Evolutionary conservation across 805 yeast species (phyloP).

Genomic region (Saccharomycopsis vini): DNA sequence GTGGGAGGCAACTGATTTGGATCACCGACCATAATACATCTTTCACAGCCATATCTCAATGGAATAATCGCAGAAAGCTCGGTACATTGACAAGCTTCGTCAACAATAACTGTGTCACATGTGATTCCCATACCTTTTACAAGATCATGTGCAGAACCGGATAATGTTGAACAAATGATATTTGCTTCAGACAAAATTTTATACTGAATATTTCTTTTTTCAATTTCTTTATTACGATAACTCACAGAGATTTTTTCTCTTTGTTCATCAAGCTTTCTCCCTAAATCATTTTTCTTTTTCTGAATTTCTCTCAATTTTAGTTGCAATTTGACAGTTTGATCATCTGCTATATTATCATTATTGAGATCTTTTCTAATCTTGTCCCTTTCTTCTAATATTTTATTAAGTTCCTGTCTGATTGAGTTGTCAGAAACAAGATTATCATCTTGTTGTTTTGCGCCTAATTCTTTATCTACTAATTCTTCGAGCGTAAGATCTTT

Average conservation of each 20-base stretch:
- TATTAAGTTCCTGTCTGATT: constrained; percentile 41
- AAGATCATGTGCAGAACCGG: constrained; percentile 90
- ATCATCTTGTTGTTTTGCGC: constrained; percentile 30
- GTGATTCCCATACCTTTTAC: constrained; percentile 63
- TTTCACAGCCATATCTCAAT: constrained; percentile 77
- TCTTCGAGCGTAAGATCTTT: constrained; percentile 81
- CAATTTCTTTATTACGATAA: constrained; percentile 67
- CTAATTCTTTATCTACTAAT: constrained; percentile 56
- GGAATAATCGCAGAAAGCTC: constrained; percentile 90
- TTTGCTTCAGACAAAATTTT: constrained; percentile 66
- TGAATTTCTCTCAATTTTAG: constrained; percentile 46
- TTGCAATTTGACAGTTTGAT: constrained; percentile 38
- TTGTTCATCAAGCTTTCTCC: constrained; percentile 65
- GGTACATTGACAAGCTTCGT: constrained; percentile 97
- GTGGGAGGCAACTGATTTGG: constrained; percentile 98
- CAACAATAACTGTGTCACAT: constrained; percentile 87
- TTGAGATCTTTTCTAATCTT: constrained; percentile 35
- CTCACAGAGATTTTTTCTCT: constrained; percentile 66
- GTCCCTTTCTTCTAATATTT: constrained; percentile 51
- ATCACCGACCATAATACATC: constrained; percentile 96
- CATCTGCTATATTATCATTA: constrained; percentile 29
- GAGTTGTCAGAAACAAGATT: constrained; percentile 19
- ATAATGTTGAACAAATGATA: constrained; percentile 82
- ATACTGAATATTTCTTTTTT: constrained; percentile 65
- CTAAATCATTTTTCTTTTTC: constrained; percentile 55